These are phyloP conservation scores for Cercospora sp. DNA, from an alignment of 2,329 filamentous ascomycete genomes.

Conservation along the genomic window DNA sequence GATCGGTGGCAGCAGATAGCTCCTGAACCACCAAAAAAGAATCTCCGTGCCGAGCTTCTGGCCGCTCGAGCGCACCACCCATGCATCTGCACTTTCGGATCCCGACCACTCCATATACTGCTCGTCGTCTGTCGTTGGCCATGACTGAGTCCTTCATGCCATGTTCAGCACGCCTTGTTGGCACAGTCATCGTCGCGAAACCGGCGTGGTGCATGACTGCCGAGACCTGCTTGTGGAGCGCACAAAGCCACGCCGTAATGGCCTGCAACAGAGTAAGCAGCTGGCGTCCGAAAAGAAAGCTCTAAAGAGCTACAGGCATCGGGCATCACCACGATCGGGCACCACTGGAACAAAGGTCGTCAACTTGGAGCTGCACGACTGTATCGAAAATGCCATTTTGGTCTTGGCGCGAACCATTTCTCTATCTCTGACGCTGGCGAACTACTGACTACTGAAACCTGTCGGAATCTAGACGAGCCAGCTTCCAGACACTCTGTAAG, in stretches of 20 bases:
- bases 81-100: neutral
- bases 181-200: neutral
- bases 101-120: neutral
- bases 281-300: neutral
- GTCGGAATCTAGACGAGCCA: neutral
- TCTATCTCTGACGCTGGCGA: neutral
- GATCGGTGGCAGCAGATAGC: neutral
- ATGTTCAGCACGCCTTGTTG: neutral
- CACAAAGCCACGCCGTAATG: slow-evolving; percentile 6
- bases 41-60: neutral
- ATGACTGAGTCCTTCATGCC: neutral
- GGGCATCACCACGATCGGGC: neutral
- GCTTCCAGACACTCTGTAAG: neutral
- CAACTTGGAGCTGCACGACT: neutral
- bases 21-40: neutral
- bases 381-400: neutral
- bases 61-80: neutral
- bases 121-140: neutral
- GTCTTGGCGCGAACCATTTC: neutral
- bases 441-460: neutral
- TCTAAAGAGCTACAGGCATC: neutral
- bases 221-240: neutral
- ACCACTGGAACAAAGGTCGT: neutral
- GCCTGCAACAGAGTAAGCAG: neutral
- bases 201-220: neutral